Conservation (phyloP, 768 basidiomycete genomes). For the Crassisporium funariophilum region DNA sequence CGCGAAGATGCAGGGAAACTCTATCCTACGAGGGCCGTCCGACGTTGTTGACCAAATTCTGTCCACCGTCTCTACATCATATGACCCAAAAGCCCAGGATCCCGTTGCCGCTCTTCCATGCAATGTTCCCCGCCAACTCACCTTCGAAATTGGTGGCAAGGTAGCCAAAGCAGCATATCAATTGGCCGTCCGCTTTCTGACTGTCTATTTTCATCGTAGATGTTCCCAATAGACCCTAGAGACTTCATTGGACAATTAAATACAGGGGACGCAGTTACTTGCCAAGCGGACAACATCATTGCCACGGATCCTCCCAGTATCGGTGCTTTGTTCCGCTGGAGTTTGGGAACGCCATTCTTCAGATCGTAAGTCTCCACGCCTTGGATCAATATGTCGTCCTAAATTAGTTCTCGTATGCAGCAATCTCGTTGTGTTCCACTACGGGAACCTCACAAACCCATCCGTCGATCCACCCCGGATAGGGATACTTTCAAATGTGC, state of each 20-base stretch:
- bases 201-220: constrained; percentile 26
- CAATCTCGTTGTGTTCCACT: constrained; percentile 66
- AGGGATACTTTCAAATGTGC: too few species aligned
- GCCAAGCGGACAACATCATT: constrained; percentile 56
- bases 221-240: constrained; percentile 71
- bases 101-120: constrained; percentile 47
- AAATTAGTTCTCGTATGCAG: constrained; percentile 31
- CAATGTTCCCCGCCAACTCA: constrained; percentile 51
- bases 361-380: constrained; percentile 56
- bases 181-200: not conserved
- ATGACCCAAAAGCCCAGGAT: constrained; percentile 22
- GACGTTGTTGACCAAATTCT: constrained; percentile 62
- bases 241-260: constrained; percentile 56
- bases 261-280: constrained; percentile 40
- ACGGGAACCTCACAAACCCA: too few species aligned
- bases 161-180: constrained; percentile 16
- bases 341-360: constrained; percentile 70
- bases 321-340: constrained; percentile 66
- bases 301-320: constrained; percentile 59
- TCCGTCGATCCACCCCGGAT: too few species aligned
- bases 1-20: constrained; percentile 57
- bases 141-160: constrained; percentile 67
- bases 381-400: not conserved
- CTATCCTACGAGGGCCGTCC: constrained; percentile 66
- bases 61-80: constrained; percentile 37